Evolutionary conservation across 305 asterid genomes (phyloP).

Genomic region (Rubia peregrina): DNA sequence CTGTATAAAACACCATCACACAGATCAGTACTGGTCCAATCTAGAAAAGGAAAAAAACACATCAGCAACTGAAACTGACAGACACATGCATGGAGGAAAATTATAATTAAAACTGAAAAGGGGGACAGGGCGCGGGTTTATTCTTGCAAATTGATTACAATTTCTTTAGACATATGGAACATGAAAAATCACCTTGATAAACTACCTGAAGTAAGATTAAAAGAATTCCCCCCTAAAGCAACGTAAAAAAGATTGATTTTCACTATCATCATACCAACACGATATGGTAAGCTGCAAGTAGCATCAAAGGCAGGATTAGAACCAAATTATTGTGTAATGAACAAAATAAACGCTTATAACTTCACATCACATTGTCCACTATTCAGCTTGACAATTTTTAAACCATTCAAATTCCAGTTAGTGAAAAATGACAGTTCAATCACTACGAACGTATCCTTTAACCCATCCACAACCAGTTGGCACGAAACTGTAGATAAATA

Average conservation of each 20-base stretch:
- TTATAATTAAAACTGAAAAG: too few species aligned
- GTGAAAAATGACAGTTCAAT: background rate
- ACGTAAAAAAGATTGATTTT: constrained; percentile 77
- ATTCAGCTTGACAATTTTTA: background rate
- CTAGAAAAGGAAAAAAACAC: background rate
- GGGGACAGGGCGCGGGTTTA: background rate
- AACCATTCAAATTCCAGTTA: background rate
- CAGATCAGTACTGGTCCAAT: background rate
- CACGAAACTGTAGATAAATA: background rate
- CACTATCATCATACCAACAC: constrained; percentile 47
- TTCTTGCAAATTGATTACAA: background rate
- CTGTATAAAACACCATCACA: constrained; percentile 24
- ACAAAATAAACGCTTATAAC: constrained; percentile 5
- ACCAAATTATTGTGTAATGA: constrained; percentile 13
- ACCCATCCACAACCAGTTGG: background rate
- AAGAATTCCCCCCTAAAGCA: constrained; percentile 45
- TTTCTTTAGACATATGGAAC: background rate
- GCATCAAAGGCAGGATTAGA: constrained; percentile 21
- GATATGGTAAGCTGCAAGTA: constrained; percentile 76
- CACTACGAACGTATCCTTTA: background rate
- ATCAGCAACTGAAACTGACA: background rate
- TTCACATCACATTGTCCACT: background rate
- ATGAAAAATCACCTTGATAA: constrained; percentile 50
- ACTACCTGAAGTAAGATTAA: constrained; percentile 45
- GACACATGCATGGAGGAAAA: too few species aligned